Base-by-base conservation (phyloP, 2,329 filamentous ascomycete genomes). In the Colletotrichum abscissum region DNA sequence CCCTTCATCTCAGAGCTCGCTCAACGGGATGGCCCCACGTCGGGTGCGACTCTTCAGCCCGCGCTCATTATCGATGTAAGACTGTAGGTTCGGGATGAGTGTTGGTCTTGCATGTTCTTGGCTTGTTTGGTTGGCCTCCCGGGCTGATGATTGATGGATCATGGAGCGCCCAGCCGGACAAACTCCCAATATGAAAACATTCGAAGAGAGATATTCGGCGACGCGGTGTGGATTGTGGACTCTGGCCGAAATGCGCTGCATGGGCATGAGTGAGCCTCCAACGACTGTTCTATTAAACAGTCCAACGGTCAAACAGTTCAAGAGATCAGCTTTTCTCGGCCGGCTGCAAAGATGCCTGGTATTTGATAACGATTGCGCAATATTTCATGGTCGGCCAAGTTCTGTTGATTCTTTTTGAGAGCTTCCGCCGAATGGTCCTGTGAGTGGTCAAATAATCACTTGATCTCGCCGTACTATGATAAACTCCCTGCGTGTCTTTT, bases 1-100 rank as follows among this genome's bases (percentile, higher is more conserved):
- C 46, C 65, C 59, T 72, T 72, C 69, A 72, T 69, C 65, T 69
- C 30, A 8, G 55, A 22, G 42, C 24, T 22, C 49, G 19, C 46
- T 57, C n/a, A 24, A 52, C 8, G 26, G 28, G 63, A 14, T 42
- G n/a, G 35, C 14, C 55, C 70, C 70, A 73, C 49, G 22, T 65
- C 9, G 55, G 49, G 49, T 73, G 56, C 28, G 35, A 73, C 70
- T 65, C 28, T 69, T 35, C 30, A 54, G 30, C 19, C 42, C 33
- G 52, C 54, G 3, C 35, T 58, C 65, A 33, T 49, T 55, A 22
- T 63, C 52, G 28, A 42, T 7, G 35, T 16, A 22, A 24, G 30
- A 11, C 22, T 30, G 30, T 19, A 22, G 8, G 57, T 28, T 22
- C 35, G 33, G 56, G 11, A 59, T 38, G 11, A 59, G 33, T 62